Evolutionary conservation across 345 rosid genomes (phyloP).

Genomic region (Eucalyptus sp.): DNA sequence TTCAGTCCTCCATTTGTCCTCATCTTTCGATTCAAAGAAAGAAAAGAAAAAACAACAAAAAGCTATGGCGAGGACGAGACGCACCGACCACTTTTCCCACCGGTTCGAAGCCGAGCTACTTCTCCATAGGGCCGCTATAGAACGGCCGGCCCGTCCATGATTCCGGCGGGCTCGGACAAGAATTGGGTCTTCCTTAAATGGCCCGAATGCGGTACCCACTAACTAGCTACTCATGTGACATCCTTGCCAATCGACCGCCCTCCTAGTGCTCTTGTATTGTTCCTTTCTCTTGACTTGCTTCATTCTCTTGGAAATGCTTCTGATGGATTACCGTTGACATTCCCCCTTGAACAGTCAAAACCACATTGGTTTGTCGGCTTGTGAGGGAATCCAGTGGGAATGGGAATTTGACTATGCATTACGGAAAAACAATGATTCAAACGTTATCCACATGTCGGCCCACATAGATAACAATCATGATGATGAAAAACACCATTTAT

Average conservation of each 20-base stretch:
- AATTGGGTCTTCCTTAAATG: not conserved
- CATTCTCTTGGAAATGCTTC: not conserved
- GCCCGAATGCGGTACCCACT: not conserved
- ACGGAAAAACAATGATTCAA: not conserved
- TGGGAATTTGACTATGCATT: not conserved
- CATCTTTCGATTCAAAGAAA: not conserved
- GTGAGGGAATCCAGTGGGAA: not conserved
- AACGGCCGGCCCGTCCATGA: not conserved
- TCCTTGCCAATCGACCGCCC: not conserved
- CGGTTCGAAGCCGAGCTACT: not conserved
- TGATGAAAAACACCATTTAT: not conserved
- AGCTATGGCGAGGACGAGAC: not conserved
- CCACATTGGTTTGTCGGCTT: not conserved
- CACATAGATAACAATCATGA: not conserved
- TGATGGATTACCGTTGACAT: not conserved
- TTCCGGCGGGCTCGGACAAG: not conserved
- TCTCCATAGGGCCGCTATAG: not conserved
- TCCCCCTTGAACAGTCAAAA: not conserved
- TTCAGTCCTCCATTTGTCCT: not conserved
- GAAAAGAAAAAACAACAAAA: not conserved
- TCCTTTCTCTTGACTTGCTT: not conserved
- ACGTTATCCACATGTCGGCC: not conserved
- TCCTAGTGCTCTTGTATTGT: not conserved
- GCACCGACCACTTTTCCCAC: not conserved
- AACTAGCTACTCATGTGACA: not conserved